A percentile compares a stretch with the other conserved stretches of the same genome.
These are phyloP conservation scores for Azolla pinnata DNA, from an alignment of 75 land plant species.

Conservation along the genomic window DNA sequence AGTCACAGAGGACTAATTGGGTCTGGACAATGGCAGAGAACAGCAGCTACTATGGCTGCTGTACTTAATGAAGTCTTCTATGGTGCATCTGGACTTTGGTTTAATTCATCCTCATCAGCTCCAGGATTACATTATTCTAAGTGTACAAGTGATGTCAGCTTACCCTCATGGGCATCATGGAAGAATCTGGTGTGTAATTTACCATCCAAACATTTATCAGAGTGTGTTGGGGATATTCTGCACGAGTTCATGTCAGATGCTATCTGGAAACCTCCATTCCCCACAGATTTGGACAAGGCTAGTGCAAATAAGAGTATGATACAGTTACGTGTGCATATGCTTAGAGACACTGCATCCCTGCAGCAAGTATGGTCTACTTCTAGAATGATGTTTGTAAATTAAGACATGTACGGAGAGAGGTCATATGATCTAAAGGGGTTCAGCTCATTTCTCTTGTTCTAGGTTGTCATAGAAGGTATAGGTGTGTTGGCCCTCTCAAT, in stretches of 20 bases:
- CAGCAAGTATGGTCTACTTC: conserved; percentile 48
- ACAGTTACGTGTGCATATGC: conserved; percentile 32
- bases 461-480: conserved; percentile 87
- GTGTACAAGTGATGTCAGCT: background rate
- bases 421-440: background rate
- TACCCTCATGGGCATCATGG: background rate
- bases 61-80: conserved; percentile 73
- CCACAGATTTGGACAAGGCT: conserved; percentile 8
- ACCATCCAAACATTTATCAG: conserved; percentile 2
- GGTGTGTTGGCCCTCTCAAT: conserved; percentile 67
- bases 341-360: conserved; percentile 59
- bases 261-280: conserved; percentile 68
- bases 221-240: conserved; percentile 56
- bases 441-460: conserved; percentile 9
- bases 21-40: conserved; percentile 44
- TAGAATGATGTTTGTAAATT: background rate
- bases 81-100: conserved; percentile 57
- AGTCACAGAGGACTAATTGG: conserved; percentile 41
- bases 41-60: conserved; percentile 68
- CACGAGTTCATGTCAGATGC: conserved; percentile 74
- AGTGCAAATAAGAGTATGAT: too few species aligned
- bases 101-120: conserved; percentile 3
- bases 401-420: background rate
- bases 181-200: background rate
- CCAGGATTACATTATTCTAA: background rate